Conservation (phyloP, 1,284 basidiomycete genomes). For the Naganishia sp. region DNA sequence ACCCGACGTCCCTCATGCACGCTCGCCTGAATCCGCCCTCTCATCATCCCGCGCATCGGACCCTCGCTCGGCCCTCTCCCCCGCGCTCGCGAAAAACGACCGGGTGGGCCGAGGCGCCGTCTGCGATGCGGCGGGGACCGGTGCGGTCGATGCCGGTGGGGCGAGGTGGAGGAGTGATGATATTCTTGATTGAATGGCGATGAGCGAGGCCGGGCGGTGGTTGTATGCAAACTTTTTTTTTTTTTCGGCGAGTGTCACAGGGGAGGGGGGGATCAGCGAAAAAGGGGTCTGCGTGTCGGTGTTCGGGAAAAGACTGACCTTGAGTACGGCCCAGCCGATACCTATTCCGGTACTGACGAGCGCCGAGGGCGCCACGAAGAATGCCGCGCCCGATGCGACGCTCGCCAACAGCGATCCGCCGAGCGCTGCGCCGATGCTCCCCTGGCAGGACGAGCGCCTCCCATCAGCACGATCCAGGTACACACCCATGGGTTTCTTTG, state of each 20-base stretch:
- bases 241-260: too few relatives aligned
- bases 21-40: conserved; percentile 4
- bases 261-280: not conserved
- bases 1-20: too few relatives aligned
- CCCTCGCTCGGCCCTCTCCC: conserved; percentile 5
- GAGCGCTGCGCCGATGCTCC: conserved; percentile 44
- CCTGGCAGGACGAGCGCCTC: conserved; percentile 22
- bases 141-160: conserved; percentile 9
- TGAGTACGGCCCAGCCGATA: conserved; percentile 44
- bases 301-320: conserved; percentile 38
- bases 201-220: conserved; percentile 25
- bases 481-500: not conserved
- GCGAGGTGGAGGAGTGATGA: conserved; percentile 27
- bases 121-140: not conserved
- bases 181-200: conserved; percentile 23
- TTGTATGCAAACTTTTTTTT: conserved; percentile 23
- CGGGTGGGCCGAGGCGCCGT: not conserved
- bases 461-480: not conserved
- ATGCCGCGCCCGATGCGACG: conserved; percentile 47
- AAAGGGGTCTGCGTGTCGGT: not conserved
- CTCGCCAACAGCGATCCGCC: conserved; percentile 49
- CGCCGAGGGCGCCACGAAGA: conserved; percentile 50
- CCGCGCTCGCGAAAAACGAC: conserved; percentile 2
- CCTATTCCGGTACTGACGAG: conserved; percentile 48
- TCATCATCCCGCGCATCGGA: conserved; percentile 13